Evolutionary conservation across 306 rosid genomes (phyloP).

Genomic region (Inga leiocalycina): DNA sequence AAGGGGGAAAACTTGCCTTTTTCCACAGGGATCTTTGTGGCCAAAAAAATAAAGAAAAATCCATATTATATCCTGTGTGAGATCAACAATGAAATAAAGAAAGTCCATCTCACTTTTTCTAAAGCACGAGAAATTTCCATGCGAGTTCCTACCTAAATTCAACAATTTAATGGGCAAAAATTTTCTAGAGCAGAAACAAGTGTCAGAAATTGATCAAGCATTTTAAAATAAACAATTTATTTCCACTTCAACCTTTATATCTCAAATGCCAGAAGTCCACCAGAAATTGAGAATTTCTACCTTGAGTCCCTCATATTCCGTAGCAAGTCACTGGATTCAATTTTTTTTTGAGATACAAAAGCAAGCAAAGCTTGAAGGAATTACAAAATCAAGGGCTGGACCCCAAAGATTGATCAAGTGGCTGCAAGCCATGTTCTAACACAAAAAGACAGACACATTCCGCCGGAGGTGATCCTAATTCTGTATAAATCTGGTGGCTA

Average conservation of each 20-base stretch:
- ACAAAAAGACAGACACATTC: no score
- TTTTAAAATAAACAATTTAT: neutral
- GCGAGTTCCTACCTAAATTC: neutral
- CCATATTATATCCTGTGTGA: neutral
- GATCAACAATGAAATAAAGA: neutral
- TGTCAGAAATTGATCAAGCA: neutral
- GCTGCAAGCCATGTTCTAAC: no score
- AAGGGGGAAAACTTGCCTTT: neutral
- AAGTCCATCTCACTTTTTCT: neutral
- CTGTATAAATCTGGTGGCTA: no score
- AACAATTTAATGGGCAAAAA: neutral
- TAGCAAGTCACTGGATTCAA: neutral
- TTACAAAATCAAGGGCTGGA: no score
- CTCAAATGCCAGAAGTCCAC: neutral
- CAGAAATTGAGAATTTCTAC: neutral
- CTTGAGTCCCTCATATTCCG: neutral
- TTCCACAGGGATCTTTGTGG: neutral
- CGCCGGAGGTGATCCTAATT: no score
- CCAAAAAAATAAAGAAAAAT: neutral
- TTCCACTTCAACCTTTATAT: neutral
- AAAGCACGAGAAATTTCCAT: neutral
- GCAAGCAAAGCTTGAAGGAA: no score
- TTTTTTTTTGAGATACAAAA: no score
- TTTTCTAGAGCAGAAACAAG: neutral
- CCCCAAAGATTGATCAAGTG: no score